Evolutionary conservation across 2,329 filamentous ascomycete genomes (phyloP), one percentile per base, ranked within the genome.

Genomic region (Neobulgaria alba): DNA sequence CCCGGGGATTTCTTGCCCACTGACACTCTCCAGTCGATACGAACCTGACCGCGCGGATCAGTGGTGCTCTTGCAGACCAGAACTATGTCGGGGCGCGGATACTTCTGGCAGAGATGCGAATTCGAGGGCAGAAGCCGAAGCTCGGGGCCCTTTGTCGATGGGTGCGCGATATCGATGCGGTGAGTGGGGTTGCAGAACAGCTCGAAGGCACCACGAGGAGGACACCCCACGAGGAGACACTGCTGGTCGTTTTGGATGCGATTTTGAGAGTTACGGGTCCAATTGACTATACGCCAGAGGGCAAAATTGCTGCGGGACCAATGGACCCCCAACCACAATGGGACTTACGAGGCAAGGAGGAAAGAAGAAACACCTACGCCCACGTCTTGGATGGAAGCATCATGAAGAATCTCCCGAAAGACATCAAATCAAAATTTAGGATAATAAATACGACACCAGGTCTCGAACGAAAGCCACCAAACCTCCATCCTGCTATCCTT

Each of bases 151-250:
- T 85, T 5, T 84, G 79, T 57, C 74, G 81, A 42, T 85, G 81
- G 81, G 80, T 85, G 3, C 71, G 81, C 42, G 79, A 83, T 54
- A 63, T 85, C 18, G 80, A 85, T 52, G 74, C 83, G 17, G 74
- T 83, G 36, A 81, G 75, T 49, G 79, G 79, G 2, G 61, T 83
- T 5, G 76, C 76, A 3, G 75, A 76, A 16, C 66, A 72, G 39
- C 63, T 73, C 0, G 65, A 65, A 2, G 67, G 67, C 2, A 60
- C 15, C 3, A 5, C 38, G 26, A 41, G 63, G 39, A 65, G 71
- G 26, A 64, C 66, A 0, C 52, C 57, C 2, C 66, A 63, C 33
- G 73, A 79, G 9, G 61, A 68, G 26, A 73, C 80, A 39, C 65
- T 79, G 0, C 65, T 85, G 8, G 58, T 63, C 17, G 76, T 82